Evolutionary conservation across 768 basidiomycete species (phyloP).

Genomic region (Hebeloma cylindrosporum): DNA sequence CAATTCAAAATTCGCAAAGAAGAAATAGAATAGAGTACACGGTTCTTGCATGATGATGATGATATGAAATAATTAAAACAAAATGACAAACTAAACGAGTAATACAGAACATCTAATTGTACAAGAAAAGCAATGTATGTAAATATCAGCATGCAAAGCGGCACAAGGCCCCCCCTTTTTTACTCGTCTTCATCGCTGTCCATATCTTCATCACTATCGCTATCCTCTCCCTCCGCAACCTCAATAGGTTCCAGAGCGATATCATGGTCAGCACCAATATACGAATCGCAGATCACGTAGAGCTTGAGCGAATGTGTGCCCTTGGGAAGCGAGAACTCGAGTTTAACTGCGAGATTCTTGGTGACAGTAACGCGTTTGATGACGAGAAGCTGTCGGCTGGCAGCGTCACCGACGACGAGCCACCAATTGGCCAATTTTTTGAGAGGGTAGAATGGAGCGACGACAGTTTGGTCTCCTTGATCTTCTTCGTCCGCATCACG

Average conservation of each 20-base stretch:
- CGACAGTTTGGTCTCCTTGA: conserved; percentile 73
- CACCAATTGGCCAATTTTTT: conserved; percentile 97
- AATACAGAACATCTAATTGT: too few species aligned
- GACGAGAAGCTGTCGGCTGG: conserved; percentile 77
- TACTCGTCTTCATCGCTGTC: conserved; percentile 59
- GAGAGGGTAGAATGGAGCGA: conserved; percentile 92
- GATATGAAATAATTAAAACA: too few species aligned
- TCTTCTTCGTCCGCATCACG: conserved; percentile 81
- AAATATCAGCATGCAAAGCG: too few species aligned
- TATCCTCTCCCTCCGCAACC: conserved; percentile 89
- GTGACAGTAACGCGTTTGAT: conserved; percentile 89
- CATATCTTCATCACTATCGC: conserved; percentile 78
- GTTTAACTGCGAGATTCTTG: conserved; percentile 79
- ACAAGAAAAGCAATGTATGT: too few species aligned
- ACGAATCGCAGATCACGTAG: conserved; percentile 92
- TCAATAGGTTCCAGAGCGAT: conserved; percentile 79
- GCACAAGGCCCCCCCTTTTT: too few species aligned
- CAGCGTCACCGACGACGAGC: conserved; percentile 89
- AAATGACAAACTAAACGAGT: too few species aligned
- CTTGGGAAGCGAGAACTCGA: conserved; percentile 87
- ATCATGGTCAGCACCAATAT: conserved; percentile 90
- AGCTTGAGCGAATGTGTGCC: conserved; percentile 82
- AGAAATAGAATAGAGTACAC: too few species aligned
- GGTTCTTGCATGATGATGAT: too few species aligned
- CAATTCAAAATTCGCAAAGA: too few species aligned